Base-by-base conservation (phyloP, 148 eudicot species). In the Spergularia bocconei region DNA sequence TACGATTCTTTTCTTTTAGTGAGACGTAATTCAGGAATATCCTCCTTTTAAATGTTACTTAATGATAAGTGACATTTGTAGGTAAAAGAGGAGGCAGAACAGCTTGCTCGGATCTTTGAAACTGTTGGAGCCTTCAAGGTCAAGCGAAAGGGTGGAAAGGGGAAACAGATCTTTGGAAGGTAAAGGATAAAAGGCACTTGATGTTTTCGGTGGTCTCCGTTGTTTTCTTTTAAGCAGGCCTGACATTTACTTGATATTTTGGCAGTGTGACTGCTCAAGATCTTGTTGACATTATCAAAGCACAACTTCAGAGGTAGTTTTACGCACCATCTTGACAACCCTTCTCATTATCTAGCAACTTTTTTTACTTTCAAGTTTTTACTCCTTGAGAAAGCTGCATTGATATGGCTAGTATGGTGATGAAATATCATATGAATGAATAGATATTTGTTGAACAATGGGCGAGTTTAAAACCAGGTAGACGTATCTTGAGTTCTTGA, bases 221-320 rank as follows among this genome's bases (percentile, higher is more conserved):
- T 70, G n/a, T 20, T 78, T 65, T 48, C 58, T 16, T 25, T 20
- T 70, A 5, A 48, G 44, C 59, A 36, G 6, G 10, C 69, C 83
- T 82, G 56, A 86, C 67, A 19, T 53, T 51, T 69, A 19, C 57
- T 41, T 47, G 13, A 13, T 15, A 36, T 77, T 25, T 36, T 83
- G 84, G 53, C 89, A 93, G 98, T 82, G 97, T 94, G 74, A 94
- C 96, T 63, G 89, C 92, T 76, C 97, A 94, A 87, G 98, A 94
- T 86, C 88, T 94, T 64, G 98, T 94, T 63, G 98, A 94, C 83
- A 87, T 94, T 48, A 92, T 94, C 79, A 94, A 92, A 82, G 96
- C 92, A 74, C 98, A 94, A 64, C 90, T 94, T 73, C 97, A 94
- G 66, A 90, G 98, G 98, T 94, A 86, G 29, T 25, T 29, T 80